phyloP scores from a whole-genome alignment of 441 rosid genomes.

The Euphorbia corollata region DNA sequence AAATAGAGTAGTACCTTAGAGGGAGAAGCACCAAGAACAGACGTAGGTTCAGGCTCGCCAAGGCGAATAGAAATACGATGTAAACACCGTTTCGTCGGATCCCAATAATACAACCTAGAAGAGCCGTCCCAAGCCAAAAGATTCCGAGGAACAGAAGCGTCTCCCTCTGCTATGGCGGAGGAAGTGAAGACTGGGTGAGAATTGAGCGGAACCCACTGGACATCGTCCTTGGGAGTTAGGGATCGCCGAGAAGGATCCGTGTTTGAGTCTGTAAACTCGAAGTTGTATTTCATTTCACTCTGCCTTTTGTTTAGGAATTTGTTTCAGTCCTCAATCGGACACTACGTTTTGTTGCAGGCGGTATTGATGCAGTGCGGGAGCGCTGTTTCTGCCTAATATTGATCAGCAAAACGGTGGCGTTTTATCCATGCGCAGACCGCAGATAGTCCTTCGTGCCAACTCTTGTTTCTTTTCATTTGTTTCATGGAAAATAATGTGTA shows the following conservation, averaged over 20 bases:
- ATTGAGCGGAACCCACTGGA: conserved; percentile 69
- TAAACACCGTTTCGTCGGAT: conserved; percentile 39
- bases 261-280: conserved; percentile 34
- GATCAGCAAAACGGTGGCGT: too few species aligned
- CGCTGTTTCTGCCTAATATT: background rate
- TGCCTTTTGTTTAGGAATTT: background rate
- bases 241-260: conserved; percentile 29
- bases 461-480: too few species aligned
- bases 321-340: background rate
- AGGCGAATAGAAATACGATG: conserved; percentile 70
- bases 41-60: conserved; percentile 79
- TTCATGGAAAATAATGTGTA: too few species aligned
- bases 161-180: conserved; percentile 15
- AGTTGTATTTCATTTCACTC: conserved; percentile 46
- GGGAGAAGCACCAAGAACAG: conserved; percentile 70
- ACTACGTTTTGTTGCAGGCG: background rate
- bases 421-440: too few species aligned
- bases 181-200: conserved; percentile 59
- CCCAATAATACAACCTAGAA: conserved; percentile 73
- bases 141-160: conserved; percentile 31
- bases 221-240: conserved; percentile 44
- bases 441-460: too few species aligned
- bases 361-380: background rate
- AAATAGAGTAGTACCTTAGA: conserved; percentile 47
- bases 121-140: conserved; percentile 81